These are phyloP conservation scores for Antrodiella citrinella DNA, from an alignment of 768 basidiomycete genomes.

Conservation along the genomic window DNA sequence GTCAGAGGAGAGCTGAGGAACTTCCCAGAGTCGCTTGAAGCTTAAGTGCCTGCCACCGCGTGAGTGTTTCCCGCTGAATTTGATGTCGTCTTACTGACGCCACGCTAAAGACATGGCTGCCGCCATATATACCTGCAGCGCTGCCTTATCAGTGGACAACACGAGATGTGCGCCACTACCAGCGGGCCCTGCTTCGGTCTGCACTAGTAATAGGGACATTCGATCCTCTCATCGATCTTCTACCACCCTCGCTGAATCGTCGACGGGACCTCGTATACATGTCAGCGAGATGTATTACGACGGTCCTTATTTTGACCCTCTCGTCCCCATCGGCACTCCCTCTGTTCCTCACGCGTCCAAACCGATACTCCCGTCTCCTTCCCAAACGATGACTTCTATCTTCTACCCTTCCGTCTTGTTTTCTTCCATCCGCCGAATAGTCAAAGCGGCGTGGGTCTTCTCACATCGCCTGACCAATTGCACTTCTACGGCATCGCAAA, in stretches of 20 bases:
- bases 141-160: no score
- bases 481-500: neutral
- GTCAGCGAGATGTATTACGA: neutral
- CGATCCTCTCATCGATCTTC: neutral
- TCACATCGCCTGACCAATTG: neutral
- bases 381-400: neutral
- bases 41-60: neutral
- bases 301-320: neutral
- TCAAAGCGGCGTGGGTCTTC: neutral
- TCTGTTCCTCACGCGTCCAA: neutral
- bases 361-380: neutral
- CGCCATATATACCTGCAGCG: neutral
- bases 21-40: neutral
- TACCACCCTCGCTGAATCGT: neutral
- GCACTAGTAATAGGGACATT: no score
- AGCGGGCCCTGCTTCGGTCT: neutral
- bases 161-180: neutral
- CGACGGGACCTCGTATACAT: neutral
- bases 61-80: neutral
- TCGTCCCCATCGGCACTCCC: neutral
- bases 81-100: neutral
- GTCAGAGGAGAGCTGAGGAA: neutral
- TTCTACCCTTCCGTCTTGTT: neutral
- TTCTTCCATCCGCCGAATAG: no score
- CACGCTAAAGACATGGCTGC: neutral